A percentile compares a stretch with the other conserved stretches of the same genome.
Evolutionary conservation across 2,329 filamentous ascomycete species (phyloP).

Genomic region (Colletotrichum nymphaeae): DNA sequence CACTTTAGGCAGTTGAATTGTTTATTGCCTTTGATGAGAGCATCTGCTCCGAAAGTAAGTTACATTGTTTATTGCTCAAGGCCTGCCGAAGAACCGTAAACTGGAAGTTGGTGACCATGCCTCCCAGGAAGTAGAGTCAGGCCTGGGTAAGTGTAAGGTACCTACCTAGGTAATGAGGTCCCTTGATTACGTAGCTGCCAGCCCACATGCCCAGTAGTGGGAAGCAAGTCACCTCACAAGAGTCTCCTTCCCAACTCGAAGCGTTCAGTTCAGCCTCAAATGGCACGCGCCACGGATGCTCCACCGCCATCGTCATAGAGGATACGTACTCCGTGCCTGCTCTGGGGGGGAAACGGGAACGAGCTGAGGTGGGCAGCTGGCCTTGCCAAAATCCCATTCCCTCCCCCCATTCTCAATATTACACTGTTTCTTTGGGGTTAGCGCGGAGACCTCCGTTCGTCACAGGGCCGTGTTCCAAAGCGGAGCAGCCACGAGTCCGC

Average conservation of each 20-base stretch:
- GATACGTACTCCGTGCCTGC: background rate
- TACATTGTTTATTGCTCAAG: background rate
- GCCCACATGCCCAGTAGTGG: too few species aligned
- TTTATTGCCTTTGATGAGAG: background rate
- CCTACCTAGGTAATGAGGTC: background rate
- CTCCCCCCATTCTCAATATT: background rate
- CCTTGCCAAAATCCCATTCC: background rate
- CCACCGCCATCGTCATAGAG: background rate
- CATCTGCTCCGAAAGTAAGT: background rate
- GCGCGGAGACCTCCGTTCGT: slow-evolving; percentile 19
- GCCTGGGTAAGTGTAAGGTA: background rate
- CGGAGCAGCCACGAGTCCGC: slow-evolving; percentile 18
- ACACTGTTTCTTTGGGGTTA: slow-evolving; percentile 20
- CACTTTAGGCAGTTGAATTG: background rate
- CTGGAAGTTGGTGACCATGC: background rate
- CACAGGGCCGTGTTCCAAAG: slow-evolving; percentile 13
- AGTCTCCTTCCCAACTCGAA: background rate
- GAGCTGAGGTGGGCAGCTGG: background rate
- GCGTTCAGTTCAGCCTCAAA: background rate
- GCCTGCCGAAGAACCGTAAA: background rate
- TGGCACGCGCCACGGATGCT: background rate
- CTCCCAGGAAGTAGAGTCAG: too few species aligned
- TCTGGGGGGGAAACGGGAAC: background rate
- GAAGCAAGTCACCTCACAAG: background rate
- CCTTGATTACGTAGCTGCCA: background rate